Percentiles rank a stretch among this genome's conserved stretches.
Evolutionary conservation across 2,329 filamentous ascomycete species (phyloP).

Genomic region (Fusarium acutatum): DNA sequence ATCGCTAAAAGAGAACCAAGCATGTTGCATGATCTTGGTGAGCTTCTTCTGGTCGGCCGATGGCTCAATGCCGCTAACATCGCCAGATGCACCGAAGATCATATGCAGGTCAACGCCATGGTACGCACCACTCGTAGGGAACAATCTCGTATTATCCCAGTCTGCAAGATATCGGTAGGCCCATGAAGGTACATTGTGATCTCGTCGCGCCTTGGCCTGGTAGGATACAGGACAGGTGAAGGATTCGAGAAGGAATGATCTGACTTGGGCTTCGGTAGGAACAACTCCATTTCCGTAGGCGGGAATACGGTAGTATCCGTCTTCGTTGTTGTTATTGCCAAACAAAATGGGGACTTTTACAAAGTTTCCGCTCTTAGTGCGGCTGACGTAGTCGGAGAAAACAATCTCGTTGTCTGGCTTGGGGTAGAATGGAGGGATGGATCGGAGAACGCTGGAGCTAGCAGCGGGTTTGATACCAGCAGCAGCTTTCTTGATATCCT

Average conservation of each 20-base stretch:
- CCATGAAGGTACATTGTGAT: conserved; percentile 51
- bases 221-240: conserved; percentile 56
- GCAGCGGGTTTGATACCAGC: conserved; percentile 45
- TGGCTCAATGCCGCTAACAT: conserved; percentile 50
- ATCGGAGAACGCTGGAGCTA: conserved; percentile 48
- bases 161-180: conserved; percentile 59
- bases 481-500: conserved; percentile 49
- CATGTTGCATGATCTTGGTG: conserved; percentile 49
- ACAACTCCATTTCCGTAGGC: conserved; percentile 51
- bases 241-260: conserved; percentile 52
- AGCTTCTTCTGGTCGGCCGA: conserved; percentile 43
- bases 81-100: conserved; percentile 53
- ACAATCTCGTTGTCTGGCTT: conserved; percentile 51
- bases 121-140: conserved; percentile 56
- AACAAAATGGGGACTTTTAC: conserved; percentile 52
- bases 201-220: conserved; percentile 48
- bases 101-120: conserved; percentile 59
- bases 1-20: conserved; percentile 52
- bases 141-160: conserved; percentile 58
- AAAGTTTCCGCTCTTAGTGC: conserved; percentile 48
- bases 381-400: conserved; percentile 51
- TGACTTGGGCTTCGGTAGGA: conserved; percentile 50
- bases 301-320: conserved; percentile 56
- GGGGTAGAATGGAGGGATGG: conserved; percentile 53
- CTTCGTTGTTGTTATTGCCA: conserved; percentile 56